These are phyloP conservation scores for Fereydounia khargensis DNA, from an alignment of 1,284 basidiomycete genomes.

Conservation along the genomic window DNA sequence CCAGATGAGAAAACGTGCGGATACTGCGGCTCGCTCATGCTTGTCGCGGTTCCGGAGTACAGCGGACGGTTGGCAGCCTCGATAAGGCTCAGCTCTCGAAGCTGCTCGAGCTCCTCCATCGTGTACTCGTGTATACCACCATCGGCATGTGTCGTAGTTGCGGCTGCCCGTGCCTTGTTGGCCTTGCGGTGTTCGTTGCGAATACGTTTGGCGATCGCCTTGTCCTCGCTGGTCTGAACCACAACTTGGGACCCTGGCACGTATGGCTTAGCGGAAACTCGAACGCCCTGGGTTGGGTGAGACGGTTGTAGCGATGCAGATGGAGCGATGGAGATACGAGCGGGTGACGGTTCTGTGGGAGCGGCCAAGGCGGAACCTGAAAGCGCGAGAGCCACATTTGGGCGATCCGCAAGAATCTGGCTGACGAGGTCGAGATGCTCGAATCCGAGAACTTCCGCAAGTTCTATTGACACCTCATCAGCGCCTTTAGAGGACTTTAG, in stretches of 20 bases:
- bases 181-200: conserved; percentile 24
- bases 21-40: conserved; percentile 65
- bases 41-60: conserved; percentile 64
- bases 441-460: conserved; percentile 81
- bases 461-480: conserved; percentile 74
- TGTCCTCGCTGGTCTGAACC: conserved; percentile 51
- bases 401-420: conserved; percentile 58
- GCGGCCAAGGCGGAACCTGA: too few species aligned
- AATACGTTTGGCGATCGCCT: conserved; percentile 50
- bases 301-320: too few species aligned
- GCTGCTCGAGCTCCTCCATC: conserved; percentile 64
- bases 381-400: too few species aligned
- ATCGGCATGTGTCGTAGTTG: too few species aligned
- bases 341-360: too few species aligned
- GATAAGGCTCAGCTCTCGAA: conserved; percentile 68
- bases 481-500: conserved; percentile 16
- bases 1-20: conserved; percentile 87
- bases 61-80: conserved; percentile 70
- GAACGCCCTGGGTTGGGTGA: not conserved
- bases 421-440: conserved; percentile 69
- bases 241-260: conserved; percentile 52
- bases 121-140: conserved; percentile 59
- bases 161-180: conserved; percentile 5
- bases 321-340: too few species aligned
- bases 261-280: conserved; percentile 28